Base-by-base conservation (phyloP, 2,329 filamentous ascomycete genomes). In the Penicillium italicum region DNA sequence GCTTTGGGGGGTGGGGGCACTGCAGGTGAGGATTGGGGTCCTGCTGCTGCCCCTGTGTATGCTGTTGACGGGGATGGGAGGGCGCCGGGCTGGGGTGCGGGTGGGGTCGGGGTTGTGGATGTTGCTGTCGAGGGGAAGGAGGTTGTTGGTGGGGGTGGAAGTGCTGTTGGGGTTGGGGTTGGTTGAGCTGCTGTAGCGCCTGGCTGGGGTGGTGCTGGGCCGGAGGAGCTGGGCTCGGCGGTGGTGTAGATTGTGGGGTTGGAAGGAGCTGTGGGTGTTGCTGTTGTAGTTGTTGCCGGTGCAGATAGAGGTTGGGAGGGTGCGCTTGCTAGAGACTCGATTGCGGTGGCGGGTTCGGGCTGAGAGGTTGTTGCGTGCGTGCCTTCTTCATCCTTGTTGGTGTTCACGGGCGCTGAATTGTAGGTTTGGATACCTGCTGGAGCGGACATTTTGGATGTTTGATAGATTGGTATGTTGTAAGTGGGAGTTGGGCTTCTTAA, bases 141-240 rank as follows among this genome's bases (percentile, higher is more conserved):
- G 10, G 53, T 34, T 18, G 52, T 30, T 43, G 62, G 14, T 24
- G 57, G 12, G 7, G 16, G n/a, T n/a, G 62, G n/a, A n/a, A n/a
- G n/a, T n/a, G 53, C 8, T 24, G 53, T 26, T 31, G 53, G 10
- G 9, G 41, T 34, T 34, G 57, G 30, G 30, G 53, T 51, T 0
- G 54, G 46, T 9, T 56, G 45, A 5, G 26, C 42, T 28, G 67
- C 64, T 9, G 51, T 46, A 8, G 66, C 68, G 20, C 74, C 75
- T 30, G 76, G 69, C 60, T 74, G 73, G 8, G 76, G 75, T 8
- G 74, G 68, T 47, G 75, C 74, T 28, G 76, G 38, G n/a, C n/a
- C n/a, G 20, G 36, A 7, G 43, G 20, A 8, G 12, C 0, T 22
- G 2, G 46, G 46, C 18, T 49, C 11, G 16, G 38, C 16, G 30